These are phyloP conservation scores for Fusarium tuaranense DNA, from an alignment of 2,329 filamentous ascomycete species.

Conservation along the genomic window DNA sequence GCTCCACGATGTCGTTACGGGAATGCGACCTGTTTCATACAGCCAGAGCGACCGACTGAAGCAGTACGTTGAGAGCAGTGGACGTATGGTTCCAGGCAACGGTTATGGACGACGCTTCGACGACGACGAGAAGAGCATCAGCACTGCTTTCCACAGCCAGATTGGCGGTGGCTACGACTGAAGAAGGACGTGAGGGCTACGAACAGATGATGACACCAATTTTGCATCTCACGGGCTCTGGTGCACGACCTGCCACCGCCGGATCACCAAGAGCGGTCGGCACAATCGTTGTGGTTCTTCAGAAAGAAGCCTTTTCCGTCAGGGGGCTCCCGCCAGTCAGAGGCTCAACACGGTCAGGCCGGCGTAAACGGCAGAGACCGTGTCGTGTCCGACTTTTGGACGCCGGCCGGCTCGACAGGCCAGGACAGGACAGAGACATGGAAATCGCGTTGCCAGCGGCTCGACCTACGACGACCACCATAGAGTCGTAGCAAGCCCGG, in stretches of 20 bases:
- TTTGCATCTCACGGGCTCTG: conserved; percentile 45
- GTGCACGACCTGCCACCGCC: conserved; percentile 37
- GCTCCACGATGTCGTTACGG: conserved; percentile 80
- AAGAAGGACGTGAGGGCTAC: conserved; percentile 46
- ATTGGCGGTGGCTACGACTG: conserved; percentile 75
- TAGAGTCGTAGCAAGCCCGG: conserved; percentile 37
- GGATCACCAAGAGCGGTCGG: conserved; percentile 36
- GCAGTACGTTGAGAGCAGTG: conserved; percentile 90
- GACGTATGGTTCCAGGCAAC: conserved; percentile 74
- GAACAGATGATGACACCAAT: conserved; percentile 44
- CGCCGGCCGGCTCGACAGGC: conserved; percentile 30
- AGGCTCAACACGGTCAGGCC: conserved; percentile 36
- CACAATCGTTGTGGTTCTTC: conserved; percentile 34
- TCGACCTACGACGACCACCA: conserved; percentile 33
- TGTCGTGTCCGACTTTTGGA: conserved; percentile 40
- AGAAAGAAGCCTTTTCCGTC: conserved; percentile 36
- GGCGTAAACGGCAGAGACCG: conserved; percentile 33
- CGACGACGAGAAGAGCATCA: conserved; percentile 95
- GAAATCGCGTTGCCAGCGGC: conserved; percentile 36
- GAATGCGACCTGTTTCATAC: conserved; percentile 67
- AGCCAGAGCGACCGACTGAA: conserved; percentile 83
- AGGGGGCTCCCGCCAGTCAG: conserved; percentile 15
- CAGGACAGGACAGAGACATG: conserved; percentile 38
- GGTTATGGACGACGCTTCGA: conserved; percentile 80
- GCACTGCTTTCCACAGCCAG: conserved; percentile 96